Conservation (phyloP, 2,329 filamentous ascomycete genomes). For the Blumeria hordei region DNA sequence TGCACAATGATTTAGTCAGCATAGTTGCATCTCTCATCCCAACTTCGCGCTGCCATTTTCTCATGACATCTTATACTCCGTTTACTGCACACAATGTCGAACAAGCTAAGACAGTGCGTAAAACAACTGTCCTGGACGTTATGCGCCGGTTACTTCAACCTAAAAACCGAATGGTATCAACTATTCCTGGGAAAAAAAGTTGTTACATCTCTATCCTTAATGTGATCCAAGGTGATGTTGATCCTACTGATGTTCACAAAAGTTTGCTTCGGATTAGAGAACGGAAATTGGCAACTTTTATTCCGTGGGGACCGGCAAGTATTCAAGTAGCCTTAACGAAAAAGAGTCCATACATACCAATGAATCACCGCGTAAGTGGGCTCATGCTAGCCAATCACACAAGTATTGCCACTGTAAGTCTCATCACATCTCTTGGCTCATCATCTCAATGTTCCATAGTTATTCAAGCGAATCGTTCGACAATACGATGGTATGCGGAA, state of each 20-base stretch:
- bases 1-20: constrained; percentile 97
- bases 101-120: constrained; percentile 89
- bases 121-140: constrained; percentile 92
- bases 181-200: constrained; percentile 82
- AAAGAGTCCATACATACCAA: constrained; percentile 85
- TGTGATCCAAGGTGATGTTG: constrained; percentile 95
- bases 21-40: constrained; percentile 91
- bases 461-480: constrained; percentile 81
- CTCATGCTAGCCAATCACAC: constrained; percentile 98
- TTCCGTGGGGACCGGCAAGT: constrained; percentile 92
- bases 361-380: constrained; percentile 81
- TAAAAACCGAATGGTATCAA: constrained; percentile 98
- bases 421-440: background rate
- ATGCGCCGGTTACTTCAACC: constrained; percentile 90
- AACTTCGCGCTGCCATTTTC: constrained; percentile 88
- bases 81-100: constrained; percentile 94
- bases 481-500: constrained; percentile 91
- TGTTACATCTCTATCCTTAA: constrained; percentile 98
- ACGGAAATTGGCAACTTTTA: constrained; percentile 80
- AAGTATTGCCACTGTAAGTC: constrained; percentile 62
- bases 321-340: constrained; percentile 95
- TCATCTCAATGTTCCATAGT: constrained; percentile 17
- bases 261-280: constrained; percentile 88
- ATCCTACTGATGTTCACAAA: constrained; percentile 96
- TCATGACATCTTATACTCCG: constrained; percentile 95